Conservation (phyloP, 164 flowering plant genomes). For the Pachysandra terminalis region DNA sequence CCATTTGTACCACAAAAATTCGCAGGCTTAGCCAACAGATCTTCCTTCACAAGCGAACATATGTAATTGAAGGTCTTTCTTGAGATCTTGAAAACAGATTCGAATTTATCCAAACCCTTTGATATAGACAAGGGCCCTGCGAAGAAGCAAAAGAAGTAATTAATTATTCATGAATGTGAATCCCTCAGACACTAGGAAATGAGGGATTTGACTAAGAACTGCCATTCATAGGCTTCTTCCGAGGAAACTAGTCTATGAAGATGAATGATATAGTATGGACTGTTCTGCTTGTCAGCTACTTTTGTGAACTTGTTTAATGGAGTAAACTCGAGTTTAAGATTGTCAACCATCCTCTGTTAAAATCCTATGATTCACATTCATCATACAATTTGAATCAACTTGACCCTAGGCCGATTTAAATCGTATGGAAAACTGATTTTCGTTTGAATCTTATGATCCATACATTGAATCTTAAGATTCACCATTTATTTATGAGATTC, state of each 20-base stretch:
- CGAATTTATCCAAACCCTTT: constrained; percentile 40
- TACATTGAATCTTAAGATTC: too few species aligned
- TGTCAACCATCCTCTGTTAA: too few species aligned
- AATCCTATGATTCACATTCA: too few species aligned
- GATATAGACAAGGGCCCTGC: constrained; percentile 49
- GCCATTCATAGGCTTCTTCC: not conserved
- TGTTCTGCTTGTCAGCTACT: not conserved
- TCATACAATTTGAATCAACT: too few species aligned
- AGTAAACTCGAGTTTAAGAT: not conserved
- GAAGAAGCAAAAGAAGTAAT: constrained; percentile 4
- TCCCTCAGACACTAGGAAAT: too few species aligned
- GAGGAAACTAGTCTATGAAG: not conserved
- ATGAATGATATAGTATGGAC: not conserved
- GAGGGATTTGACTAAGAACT: not conserved
- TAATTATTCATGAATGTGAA: not conserved
- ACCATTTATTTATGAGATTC: too few species aligned
- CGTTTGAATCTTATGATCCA: too few species aligned
- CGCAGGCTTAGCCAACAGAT: constrained; percentile 45
- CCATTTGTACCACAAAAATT: constrained; percentile 46
- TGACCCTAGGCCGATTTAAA: too few species aligned
- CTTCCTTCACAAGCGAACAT: constrained; percentile 71
- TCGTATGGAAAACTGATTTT: too few species aligned
- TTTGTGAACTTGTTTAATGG: too few species aligned
- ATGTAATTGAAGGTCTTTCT: constrained; percentile 75
- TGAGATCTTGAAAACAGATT: constrained; percentile 60